Evolutionary conservation across 495 filamentous ascomycete genomes (phyloP), one percentile per base, ranked within the genome.

Genomic region (Penicillium taxi): DNA sequence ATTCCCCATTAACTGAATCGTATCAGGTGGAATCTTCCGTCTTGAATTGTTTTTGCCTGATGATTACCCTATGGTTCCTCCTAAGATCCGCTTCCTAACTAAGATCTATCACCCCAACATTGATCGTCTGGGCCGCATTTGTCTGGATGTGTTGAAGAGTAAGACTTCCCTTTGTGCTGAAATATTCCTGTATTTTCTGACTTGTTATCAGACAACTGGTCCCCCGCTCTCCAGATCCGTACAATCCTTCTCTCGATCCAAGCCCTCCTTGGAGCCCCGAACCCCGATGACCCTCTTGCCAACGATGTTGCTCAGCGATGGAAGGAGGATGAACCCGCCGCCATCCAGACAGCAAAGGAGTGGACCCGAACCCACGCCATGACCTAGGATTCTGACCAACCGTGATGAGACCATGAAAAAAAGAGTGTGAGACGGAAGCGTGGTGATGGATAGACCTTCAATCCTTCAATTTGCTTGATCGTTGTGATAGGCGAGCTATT

Each of bases 101-200:
- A 95, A 94, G 64, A 99, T 99, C 59, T 99, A 95, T 59, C 91
- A 99, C 55, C 91, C 91, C 21, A 99, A 99, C 59, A 96, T 99
- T 44, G 91, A 99, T 57, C 90, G 91, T 63, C 76, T 96, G 0
- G 91, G 91, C 30, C 82, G 91, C 18, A 99, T 99, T 58, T 99
- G 91, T 60, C 60, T 99, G 35, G 91, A 99, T 61, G 93, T 99
- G 17, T 61, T 99, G 40, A 99, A 99, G 72, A 94, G 91, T 94
- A 74, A 44, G 55, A 16, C n/a, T 5, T 15, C 5, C 4, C 2
- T 3, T 11, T 14, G 12, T 2, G 9, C 3, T 6, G 6, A 13
- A 11, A 13, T 28, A 1, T 14, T 19, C 13, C 4, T 12, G 18
- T 6, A 16, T 9, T 11, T 22, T 21, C 2, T 25, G 20, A 40